Evolutionary conservation across 164 flowering plant genomes (phyloP).

Genomic region (Cinnamomum micranthum): DNA sequence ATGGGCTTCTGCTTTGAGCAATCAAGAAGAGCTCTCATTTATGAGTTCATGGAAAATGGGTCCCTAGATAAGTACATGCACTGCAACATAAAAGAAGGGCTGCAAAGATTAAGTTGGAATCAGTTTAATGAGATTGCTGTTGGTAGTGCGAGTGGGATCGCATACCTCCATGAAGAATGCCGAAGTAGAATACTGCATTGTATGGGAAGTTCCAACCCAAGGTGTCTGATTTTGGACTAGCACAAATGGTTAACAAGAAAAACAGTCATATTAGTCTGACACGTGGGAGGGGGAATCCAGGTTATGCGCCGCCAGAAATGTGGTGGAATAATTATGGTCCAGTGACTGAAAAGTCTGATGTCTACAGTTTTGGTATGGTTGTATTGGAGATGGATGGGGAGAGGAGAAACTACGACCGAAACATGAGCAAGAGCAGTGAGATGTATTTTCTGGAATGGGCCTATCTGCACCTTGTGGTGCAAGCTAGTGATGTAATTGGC

Average conservation of each 20-base stretch:
- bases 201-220: neutral
- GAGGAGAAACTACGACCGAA: neutral
- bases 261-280: neutral
- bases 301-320: slow-evolving; percentile 7
- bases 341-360: slow-evolving; percentile 5
- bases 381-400: neutral
- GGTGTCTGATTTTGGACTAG: slow-evolving; percentile 13
- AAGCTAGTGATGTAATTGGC: neutral
- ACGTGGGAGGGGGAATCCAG: neutral
- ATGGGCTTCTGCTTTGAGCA: slow-evolving; percentile 8
- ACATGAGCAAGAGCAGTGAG: slow-evolving; percentile 1
- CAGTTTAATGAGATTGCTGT: slow-evolving; percentile 11
- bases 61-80: slow-evolving; percentile 7
- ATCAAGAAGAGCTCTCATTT: neutral
- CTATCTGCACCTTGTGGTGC: neutral
- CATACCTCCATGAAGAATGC: slow-evolving; percentile 6
- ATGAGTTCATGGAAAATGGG: too few relatives aligned
- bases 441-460: slow-evolving; percentile 5
- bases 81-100: neutral
- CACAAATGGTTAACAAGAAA: neutral
- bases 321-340: neutral
- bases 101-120: neutral
- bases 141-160: slow-evolving; percentile 10
- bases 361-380: slow-evolving; percentile 9
- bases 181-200: slow-evolving; percentile 5